Base-by-base conservation (phyloP, 2,329 filamentous ascomycete genomes). In the Xylariales sp. region DNA sequence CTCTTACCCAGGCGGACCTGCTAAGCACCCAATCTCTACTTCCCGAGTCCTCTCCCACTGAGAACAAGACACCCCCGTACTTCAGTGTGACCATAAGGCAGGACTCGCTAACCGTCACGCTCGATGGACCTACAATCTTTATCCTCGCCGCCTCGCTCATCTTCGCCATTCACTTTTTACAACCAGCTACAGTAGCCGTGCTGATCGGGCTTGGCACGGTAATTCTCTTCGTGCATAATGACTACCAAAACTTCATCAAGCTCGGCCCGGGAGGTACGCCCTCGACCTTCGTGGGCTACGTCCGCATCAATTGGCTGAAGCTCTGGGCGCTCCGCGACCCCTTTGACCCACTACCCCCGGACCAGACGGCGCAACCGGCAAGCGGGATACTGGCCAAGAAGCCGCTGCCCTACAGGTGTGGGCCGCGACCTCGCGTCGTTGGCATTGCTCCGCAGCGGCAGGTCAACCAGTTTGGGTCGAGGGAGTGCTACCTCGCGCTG, bases 391-490 rank as follows among this genome's bases (percentile, higher is more conserved):
- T 96, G 32, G 73, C 75, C 54, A 69, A 77, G 58, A 74, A 77
- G 41, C 78, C 80, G 39, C 83, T 96, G 0, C 89, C 91, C 0
- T 84, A 84, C 64, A 89, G 93, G 0, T 76, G 79, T 3, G 91
- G 90, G 0, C 83, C 85, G 0, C 86, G 92, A 0, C 93, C 93
- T 1, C 77, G 80, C 2, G 90, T 94, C 9, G 87, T 84, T 48
- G 93, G 93, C 56, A 93, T 97, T 65, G 93, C 93, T 0, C 93
- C 93, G 0, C 93, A 97, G 75, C 87, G 93, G 2, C 93, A 97
- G 79, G 83, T 90, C 18, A 87, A 91, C 77, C 92, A 97, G 76
- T 84, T 84, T 48, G 87, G 88, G 10, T 83, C 83, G 5, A 65
- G 77, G 5, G 75, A 80, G 14, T 86, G 88, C 76, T 90, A 90